Base-by-base conservation (phyloP, 768 basidiomycete genomes). In the Tricholoma furcatifolium region DNA sequence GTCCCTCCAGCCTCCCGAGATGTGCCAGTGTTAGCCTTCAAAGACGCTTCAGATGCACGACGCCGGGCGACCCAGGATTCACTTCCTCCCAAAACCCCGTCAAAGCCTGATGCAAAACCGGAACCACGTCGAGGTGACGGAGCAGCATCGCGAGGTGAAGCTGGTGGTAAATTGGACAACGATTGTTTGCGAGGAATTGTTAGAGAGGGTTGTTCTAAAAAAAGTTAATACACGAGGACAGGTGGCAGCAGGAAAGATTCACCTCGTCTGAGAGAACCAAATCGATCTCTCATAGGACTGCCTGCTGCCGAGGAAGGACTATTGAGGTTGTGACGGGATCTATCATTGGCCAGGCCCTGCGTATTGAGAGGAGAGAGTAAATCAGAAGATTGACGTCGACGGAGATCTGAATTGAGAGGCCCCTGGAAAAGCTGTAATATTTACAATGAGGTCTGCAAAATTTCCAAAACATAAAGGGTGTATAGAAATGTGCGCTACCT, bases 371-470 rank as follows among this genome's bases (percentile, higher is more conserved):
- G 77, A 12, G 83, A 83, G 56, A 87, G 74, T 60, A 81, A 78
- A 71, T 92, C 90, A 48, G 74, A 82, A 44, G 90, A 88, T 69
- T 89, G 90, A 58, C 92, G 90, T 60, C 87, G 84, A 70, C 91
- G 91, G 65, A 88, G 77, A 62, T 93, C 90, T 54, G 93, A 93
- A 73, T 94, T 94, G 60, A 94, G 77, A 50, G 87, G 74, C 41
- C 88, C 85, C 59, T 88, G 74, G 66, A 93, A 91, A 62, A 94
- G 81, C 91, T 93, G 65, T 38, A 65, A 51, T 48, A 53, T 54
- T 54, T 48, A 47, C 56, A 53, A 42, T 68, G 48, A 70, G 66
- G 47, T 67, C 61, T 46, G 51, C 55, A 50, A 45, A 53, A 44
- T 15, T 23, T 57, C 55, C 54, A 34, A 15, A 27, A 47, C 12